A percentile compares a stretch with the other conserved stretches of the same genome.
phyloP scores from a whole-genome alignment of 352 stramenopile genomes.

The Phytopythium montanum region DNA sequence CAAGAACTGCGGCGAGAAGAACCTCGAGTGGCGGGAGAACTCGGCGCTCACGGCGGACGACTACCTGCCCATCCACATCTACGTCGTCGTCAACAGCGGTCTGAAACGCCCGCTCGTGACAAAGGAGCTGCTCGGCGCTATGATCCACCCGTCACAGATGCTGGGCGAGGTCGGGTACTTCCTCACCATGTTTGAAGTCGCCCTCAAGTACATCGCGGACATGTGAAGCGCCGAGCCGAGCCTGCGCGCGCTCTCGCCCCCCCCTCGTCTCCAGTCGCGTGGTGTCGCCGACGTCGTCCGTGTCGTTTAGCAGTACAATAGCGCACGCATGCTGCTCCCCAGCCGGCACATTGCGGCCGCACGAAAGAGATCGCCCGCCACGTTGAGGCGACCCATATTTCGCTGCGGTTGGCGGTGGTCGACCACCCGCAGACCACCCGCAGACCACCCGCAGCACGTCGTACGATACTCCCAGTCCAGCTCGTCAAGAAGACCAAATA shows the following conservation, averaged over 20 bases:
- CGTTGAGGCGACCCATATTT: neutral
- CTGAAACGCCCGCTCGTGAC: conserved; percentile 69
- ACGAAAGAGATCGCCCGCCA: neutral
- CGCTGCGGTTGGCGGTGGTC: neutral
- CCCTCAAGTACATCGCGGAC: conserved; percentile 84
- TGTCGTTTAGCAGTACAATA: conserved; percentile 8
- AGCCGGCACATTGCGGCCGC: no score
- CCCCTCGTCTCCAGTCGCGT: neutral
- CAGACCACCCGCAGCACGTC: neutral
- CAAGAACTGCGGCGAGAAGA: conserved; percentile 73
- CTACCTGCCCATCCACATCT: conserved; percentile 86
- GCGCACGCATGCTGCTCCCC: neutral
- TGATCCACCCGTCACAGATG: conserved; percentile 85
- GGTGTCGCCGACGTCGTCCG: neutral
- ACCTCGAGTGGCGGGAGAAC: conserved; percentile 72
- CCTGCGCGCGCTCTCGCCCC: neutral
- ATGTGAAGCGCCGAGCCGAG: conserved; percentile 50
- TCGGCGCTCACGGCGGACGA: conserved; percentile 77
- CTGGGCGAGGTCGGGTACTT: conserved; percentile 82
- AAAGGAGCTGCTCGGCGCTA: conserved; percentile 72
- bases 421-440: no score
- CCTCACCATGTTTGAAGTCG: conserved; percentile 87
- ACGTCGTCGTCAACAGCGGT: conserved; percentile 74
- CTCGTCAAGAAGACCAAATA: neutral
- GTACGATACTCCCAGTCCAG: neutral